Conservation (phyloP, 768 basidiomycete species). For the Harrya chromipes region DNA sequence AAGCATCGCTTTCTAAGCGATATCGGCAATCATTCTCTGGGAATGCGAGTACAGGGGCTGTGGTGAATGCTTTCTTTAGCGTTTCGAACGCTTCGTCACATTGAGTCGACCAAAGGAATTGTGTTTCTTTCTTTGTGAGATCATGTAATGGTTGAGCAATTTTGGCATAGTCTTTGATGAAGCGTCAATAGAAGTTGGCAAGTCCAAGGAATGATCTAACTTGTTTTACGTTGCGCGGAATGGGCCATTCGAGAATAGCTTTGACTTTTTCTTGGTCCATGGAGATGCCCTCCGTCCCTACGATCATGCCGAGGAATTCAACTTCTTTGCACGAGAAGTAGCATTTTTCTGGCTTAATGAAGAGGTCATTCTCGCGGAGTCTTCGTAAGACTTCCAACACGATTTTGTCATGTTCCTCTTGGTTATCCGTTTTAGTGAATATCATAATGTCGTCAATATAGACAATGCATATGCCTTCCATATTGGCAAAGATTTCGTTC, state of each 20-base stretch:
- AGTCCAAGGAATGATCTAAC: conserved; percentile 30
- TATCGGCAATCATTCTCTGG: not conserved
- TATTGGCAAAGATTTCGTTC: conserved; percentile 1
- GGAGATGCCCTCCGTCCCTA: conserved; percentile 13
- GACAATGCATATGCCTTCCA: no score
- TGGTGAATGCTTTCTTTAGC: not conserved
- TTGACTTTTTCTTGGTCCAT: conserved; percentile 37
- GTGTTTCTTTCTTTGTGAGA: no score
- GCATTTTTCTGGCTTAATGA: conserved; percentile 38
- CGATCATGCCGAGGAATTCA: conserved; percentile 32
- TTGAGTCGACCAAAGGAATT: no score
- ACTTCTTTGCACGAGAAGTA: conserved; percentile 23
- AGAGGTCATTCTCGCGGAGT: conserved; percentile 33
- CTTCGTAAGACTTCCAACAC: conserved; percentile 9
- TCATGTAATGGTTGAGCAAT: no score
- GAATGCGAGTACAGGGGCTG: not conserved
- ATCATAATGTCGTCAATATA: no score
- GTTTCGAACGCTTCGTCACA: not conserved
- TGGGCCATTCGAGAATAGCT: conserved; percentile 30
- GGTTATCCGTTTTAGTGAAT: no score
- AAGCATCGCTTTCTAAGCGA: not conserved
- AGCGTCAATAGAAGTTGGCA: conserved; percentile 30
- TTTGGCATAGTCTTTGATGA: not conserved
- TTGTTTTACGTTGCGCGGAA: conserved; percentile 11
- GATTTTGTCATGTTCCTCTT: no score